These are phyloP conservation scores for Clonostachys solani DNA, from an alignment of 2,329 filamentous ascomycete species.

Conservation along the genomic window DNA sequence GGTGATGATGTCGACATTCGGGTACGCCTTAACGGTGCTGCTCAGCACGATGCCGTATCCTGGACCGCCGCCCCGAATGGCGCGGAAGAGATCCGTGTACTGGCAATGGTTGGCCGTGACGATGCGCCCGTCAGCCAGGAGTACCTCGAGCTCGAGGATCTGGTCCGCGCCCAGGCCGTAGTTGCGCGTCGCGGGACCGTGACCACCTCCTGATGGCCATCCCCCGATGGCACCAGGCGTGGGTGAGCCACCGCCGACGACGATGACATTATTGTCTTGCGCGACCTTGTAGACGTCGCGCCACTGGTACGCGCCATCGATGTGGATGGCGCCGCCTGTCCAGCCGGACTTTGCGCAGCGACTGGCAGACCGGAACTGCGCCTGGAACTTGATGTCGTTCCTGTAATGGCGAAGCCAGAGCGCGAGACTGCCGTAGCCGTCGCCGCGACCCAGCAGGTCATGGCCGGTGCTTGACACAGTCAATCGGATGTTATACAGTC, in stretches of 20 bases:
- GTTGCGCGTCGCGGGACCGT: conserved; percentile 26
- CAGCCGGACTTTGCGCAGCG: conserved; percentile 17
- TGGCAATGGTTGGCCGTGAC: conserved; percentile 24
- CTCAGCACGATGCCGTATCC: conserved; percentile 28
- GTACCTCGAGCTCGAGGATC: conserved; percentile 32
- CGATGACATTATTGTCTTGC: conserved; percentile 20
- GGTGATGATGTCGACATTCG: conserved; percentile 16
- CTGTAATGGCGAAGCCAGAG: conserved; percentile 25
- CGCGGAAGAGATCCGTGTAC: conserved; percentile 28
- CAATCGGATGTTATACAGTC: conserved; percentile 26
- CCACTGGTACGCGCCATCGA: conserved; percentile 26
- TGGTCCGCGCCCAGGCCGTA: conserved; percentile 39
- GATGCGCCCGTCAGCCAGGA: conserved; percentile 26
- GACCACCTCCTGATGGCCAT: conserved; percentile 33
- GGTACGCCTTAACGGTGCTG: conserved; percentile 33
- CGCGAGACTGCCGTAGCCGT: conserved; percentile 21
- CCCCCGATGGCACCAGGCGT: conserved; percentile 24
- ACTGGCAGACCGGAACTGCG: conserved; percentile 11
- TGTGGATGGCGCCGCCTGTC: conserved; percentile 23
- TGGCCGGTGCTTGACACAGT: conserved; percentile 38
- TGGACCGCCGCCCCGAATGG: conserved; percentile 30
- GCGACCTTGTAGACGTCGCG: conserved; percentile 23
- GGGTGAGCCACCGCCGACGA: conserved; percentile 22
- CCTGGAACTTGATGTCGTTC: conserved; percentile 18
- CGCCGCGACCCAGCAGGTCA: conserved; percentile 27